Percentiles rank a stretch among this genome's conserved stretches.
Conservation (phyloP, 2,329 filamentous ascomycete species). For the Colletotrichum gloeosporioides region DNA sequence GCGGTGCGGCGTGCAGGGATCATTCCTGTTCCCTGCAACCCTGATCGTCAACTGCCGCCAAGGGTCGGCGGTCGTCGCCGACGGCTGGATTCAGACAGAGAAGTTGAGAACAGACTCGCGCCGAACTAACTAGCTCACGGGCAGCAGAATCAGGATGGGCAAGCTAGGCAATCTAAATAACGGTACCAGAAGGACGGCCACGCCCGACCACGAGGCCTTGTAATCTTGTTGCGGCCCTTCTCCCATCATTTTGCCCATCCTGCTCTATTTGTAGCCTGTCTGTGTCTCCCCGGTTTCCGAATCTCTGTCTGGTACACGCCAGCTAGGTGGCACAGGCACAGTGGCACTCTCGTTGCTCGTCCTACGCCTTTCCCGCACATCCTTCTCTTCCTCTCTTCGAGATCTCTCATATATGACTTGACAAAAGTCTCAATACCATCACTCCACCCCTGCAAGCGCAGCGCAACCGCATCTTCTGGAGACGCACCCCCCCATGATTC, state of each 20-base stretch:
- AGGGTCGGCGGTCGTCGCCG: constrained; percentile 19
- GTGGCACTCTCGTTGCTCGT: neutral
- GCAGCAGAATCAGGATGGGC: constrained; percentile 1
- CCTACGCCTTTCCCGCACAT: neutral
- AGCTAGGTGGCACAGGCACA: neutral
- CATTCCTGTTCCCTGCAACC: constrained; percentile 20
- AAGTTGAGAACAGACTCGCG: constrained; percentile 17
- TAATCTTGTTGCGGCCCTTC: constrained; percentile 6
- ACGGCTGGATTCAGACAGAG: constrained; percentile 2
- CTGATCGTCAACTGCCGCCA: constrained; percentile 24
- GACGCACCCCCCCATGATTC: constrained; percentile 11
- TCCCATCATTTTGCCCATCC: neutral
- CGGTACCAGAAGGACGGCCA: neutral
- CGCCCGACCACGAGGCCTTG: constrained; percentile 4
- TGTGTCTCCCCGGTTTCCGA: neutral
- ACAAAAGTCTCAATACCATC: constrained; percentile 23
- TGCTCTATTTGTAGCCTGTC: neutral
- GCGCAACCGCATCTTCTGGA: constrained; percentile 11
- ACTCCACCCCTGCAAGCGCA: constrained; percentile 21
- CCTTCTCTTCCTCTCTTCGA: neutral
- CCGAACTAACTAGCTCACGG: constrained; percentile 1
- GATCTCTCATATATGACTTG: constrained; percentile 15
- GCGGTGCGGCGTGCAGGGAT: constrained; percentile 19
- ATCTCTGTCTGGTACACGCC: neutral
- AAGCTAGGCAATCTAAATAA: constrained; percentile 17